Percentiles rank a stretch among this genome's conserved stretches.
phyloP scores from a whole-genome alignment of 352 stramenopile genomes.

The Phytopythium vexans region DNA sequence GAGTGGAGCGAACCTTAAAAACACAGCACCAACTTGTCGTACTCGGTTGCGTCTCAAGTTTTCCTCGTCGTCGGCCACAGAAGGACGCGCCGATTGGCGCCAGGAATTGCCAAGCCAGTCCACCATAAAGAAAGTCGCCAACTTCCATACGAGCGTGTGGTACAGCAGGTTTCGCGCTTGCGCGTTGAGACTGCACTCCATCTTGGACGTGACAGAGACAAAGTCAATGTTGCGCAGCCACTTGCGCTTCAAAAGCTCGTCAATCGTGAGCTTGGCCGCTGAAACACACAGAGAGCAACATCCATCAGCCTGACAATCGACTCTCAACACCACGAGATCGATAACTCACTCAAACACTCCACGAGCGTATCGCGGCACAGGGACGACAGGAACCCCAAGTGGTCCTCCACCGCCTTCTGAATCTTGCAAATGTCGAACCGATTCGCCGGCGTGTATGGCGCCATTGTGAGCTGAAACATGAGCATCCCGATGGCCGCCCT shows the following conservation, averaged over 20 bases:
- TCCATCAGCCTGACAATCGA: neutral
- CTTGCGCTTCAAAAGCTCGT: constrained; percentile 39
- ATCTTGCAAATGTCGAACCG: constrained; percentile 28
- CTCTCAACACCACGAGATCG: neutral
- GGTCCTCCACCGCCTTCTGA: constrained; percentile 45
- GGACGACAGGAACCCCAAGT: constrained; percentile 38
- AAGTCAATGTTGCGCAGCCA: constrained; percentile 63
- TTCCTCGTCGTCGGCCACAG: too few species aligned
- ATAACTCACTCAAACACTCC: constrained; percentile 45
- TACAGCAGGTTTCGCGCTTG: constrained; percentile 18
- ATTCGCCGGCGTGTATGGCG: constrained; percentile 21
- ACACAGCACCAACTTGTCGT: too few species aligned
- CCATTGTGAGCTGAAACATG: constrained; percentile 59
- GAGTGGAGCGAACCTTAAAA: too few species aligned
- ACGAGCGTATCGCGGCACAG: constrained; percentile 41
- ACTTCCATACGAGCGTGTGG: constrained; percentile 47
- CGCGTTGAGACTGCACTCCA: constrained; percentile 14
- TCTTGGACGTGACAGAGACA: constrained; percentile 33
- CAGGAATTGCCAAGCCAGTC: constrained; percentile 26
- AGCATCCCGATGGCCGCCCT: constrained; percentile 55
- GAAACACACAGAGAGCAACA: constrained; percentile 4
- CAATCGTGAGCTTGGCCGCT: constrained; percentile 33
- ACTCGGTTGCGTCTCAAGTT: too few species aligned
- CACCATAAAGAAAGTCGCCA: constrained; percentile 40
- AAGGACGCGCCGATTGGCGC: too few species aligned